Conservation (phyloP, 179 eudicot species). For the Patellifolia procumbens region DNA sequence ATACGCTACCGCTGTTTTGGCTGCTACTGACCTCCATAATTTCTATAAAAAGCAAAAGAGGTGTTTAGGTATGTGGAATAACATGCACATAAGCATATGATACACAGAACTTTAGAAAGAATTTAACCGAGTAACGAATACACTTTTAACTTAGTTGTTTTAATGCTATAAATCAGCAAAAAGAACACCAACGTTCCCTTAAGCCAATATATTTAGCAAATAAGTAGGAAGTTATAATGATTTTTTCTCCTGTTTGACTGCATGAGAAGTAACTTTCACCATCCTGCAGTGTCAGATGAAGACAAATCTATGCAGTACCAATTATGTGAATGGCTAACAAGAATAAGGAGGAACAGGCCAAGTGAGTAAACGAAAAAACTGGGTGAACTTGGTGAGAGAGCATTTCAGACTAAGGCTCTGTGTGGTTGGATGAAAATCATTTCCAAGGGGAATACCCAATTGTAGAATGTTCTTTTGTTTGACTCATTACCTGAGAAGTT, state of each 20-base stretch:
- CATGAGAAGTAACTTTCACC: background rate
- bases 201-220: background rate
- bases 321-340: background rate
- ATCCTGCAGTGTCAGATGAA: background rate
- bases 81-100: background rate
- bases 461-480: too few relatives aligned
- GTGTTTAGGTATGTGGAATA: background rate
- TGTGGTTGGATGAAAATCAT: too few relatives aligned
- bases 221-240: background rate
- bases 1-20: conserved; percentile 47
- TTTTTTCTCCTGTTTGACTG: background rate
- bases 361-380: too few relatives aligned
- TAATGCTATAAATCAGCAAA: background rate
- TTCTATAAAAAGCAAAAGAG: conserved; percentile 34
- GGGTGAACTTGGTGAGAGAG: too few relatives aligned
- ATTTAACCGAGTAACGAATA: background rate
- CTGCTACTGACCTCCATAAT: conserved; percentile 56
- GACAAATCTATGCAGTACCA: background rate
- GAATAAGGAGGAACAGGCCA: background rate
- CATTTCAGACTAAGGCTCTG: too few relatives aligned
- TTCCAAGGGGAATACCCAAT: too few relatives aligned
- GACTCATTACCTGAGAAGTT: too few relatives aligned
- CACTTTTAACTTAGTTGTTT: background rate
- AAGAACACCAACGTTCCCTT: background rate
- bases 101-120: background rate